phyloP scores from a whole-genome alignment of 768 basidiomycete genomes.

The Rhizopogon vulgaris region DNA sequence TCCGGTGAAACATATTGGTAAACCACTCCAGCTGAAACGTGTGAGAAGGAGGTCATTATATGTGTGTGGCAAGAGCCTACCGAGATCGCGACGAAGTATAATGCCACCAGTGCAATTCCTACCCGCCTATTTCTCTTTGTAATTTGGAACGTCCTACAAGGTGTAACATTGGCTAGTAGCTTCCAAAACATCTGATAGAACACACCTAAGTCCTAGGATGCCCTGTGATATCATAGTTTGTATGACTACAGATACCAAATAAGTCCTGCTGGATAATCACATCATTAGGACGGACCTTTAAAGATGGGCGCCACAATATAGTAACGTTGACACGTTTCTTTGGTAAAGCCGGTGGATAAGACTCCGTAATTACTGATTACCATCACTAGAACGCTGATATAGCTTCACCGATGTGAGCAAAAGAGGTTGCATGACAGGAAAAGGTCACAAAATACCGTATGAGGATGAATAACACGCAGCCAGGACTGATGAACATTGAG shows the following conservation, averaged over 20 bases:
- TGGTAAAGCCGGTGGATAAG: slow-evolving; percentile 47
- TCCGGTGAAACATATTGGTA: slow-evolving; percentile 43
- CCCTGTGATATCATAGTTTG: slow-evolving; percentile 62
- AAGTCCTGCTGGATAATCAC: not conserved
- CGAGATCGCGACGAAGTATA: slow-evolving; percentile 36
- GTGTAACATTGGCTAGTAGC: not conserved
- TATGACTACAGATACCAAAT: slow-evolving; percentile 34
- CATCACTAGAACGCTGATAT: slow-evolving; percentile 40
- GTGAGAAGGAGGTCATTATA: not conserved
- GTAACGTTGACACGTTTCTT: slow-evolving; percentile 38
- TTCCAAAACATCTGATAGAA: not conserved
- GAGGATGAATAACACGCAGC: slow-evolving; percentile 27
- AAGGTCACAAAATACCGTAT: slow-evolving; percentile 18
- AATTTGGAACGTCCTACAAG: slow-evolving; percentile 49
- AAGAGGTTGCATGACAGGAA: too few relatives aligned
- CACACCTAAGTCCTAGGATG: slow-evolving; percentile 56
- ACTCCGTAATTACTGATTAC: slow-evolving; percentile 52
- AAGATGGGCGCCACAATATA: slow-evolving; percentile 49
- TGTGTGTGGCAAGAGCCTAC: slow-evolving; percentile 28
- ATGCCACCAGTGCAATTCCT: slow-evolving; percentile 30
- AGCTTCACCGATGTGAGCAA: slow-evolving; percentile 8
- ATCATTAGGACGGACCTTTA: slow-evolving; percentile 40
- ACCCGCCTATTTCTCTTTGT: slow-evolving; percentile 39
- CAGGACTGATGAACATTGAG: slow-evolving; percentile 12
- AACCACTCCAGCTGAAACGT: slow-evolving; percentile 48